These are phyloP conservation scores for Colletotrichum gloeosporioides DNA, from an alignment of 2,329 filamentous ascomycete genomes.

Conservation along the genomic window DNA sequence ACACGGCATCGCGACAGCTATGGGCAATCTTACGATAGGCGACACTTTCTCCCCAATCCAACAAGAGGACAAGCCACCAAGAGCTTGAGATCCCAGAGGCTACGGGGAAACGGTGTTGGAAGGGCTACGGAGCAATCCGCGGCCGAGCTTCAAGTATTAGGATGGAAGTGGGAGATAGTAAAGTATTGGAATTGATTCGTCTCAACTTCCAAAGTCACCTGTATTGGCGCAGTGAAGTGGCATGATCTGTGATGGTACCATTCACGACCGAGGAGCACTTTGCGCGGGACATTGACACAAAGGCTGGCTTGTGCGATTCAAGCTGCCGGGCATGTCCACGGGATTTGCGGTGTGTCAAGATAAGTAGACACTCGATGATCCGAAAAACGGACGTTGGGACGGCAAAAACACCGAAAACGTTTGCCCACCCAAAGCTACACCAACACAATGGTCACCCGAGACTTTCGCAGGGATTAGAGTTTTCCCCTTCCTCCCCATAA, in stretches of 20 bases:
- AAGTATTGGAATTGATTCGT: neutral
- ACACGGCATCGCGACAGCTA: neutral
- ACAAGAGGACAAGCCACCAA: too few relatives aligned
- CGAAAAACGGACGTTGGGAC: too few relatives aligned
- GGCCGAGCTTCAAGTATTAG: neutral
- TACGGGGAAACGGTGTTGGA: neutral
- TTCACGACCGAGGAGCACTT: neutral
- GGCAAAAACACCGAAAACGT: too few relatives aligned
- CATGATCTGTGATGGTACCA: neutral
- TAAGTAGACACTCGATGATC: too few relatives aligned
- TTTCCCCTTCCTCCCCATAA: too few relatives aligned
- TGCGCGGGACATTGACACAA: too few relatives aligned
- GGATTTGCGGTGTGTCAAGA: too few relatives aligned
- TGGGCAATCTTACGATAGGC: neutral
- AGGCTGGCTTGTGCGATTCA: too few relatives aligned
- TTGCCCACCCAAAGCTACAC: too few relatives aligned
- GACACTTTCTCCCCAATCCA: neutral
- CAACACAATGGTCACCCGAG: too few relatives aligned
- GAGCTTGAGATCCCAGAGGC: neutral
- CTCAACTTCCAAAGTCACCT: neutral
- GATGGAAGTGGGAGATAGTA: neutral
- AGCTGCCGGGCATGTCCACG: too few relatives aligned
- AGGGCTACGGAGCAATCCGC: neutral
- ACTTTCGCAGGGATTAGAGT: too few relatives aligned
- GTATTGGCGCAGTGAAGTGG: neutral